Evolutionary conservation across 805 yeast species (phyloP).

Genomic region (Starmerella kuoi): DNA sequence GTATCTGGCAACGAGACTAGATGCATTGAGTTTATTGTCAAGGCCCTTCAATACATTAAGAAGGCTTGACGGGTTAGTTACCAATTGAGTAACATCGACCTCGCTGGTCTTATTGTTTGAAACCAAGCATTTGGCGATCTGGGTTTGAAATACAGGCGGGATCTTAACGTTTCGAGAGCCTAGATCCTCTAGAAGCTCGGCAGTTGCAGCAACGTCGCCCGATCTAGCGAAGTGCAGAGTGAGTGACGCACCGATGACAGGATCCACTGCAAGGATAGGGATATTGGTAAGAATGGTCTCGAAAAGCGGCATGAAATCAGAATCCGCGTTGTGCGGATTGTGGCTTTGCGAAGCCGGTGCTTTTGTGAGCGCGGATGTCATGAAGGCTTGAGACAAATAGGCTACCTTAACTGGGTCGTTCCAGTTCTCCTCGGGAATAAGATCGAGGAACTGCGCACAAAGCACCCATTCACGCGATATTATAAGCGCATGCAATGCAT

Average conservation of each 20-base stretch:
- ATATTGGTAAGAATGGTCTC: conserved; percentile 1
- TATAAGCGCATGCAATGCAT: neutral
- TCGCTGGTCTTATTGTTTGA: no score
- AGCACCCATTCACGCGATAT: neutral
- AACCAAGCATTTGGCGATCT: no score
- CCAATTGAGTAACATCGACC: no score
- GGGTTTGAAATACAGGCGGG: no score
- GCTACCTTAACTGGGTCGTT: neutral
- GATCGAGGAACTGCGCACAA: neutral
- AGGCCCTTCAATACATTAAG: no score
- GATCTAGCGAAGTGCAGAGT: conserved; percentile 8
- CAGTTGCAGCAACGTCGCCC: no score
- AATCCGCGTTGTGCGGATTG: neutral
- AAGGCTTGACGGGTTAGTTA: no score
- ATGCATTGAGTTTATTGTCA: no score
- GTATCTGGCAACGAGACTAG: no score
- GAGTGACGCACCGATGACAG: conserved; percentile 4
- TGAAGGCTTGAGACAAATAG: neutral
- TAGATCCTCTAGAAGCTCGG: no score
- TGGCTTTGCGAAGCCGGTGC: no score
- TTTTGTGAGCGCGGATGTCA: neutral
- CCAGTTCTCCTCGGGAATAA: neutral
- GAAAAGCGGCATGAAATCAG: conserved; percentile 5
- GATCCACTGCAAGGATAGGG: conserved; percentile 10
- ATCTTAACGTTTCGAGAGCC: no score